These are phyloP conservation scores for Clarireedia hainanense DNA, from an alignment of 2,329 filamentous ascomycete species.

Conservation along the genomic window DNA sequence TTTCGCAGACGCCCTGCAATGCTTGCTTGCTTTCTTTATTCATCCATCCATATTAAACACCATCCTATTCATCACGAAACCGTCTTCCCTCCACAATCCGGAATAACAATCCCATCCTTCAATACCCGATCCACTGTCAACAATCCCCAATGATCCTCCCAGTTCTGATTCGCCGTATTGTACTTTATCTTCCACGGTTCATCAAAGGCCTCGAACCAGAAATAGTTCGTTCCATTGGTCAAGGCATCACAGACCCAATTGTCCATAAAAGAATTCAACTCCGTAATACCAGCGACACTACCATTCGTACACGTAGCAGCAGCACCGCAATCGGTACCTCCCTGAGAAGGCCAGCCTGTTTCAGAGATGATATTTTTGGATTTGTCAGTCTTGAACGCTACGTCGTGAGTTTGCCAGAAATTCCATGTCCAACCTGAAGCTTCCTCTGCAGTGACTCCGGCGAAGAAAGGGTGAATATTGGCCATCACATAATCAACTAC, in stretches of 20 bases:
- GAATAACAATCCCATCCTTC: conserved; percentile 77
- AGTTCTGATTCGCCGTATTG: conserved; percentile 60
- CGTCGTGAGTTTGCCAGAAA: conserved; percentile 72
- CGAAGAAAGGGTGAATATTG: conserved; percentile 96
- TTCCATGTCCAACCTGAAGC: conserved; percentile 74
- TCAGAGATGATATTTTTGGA: conserved; percentile 76
- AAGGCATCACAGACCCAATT: conserved; percentile 78
- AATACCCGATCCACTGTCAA: conserved; percentile 79
- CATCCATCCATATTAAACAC: no score
- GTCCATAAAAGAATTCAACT: conserved; percentile 80
- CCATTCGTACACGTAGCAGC: conserved; percentile 52
- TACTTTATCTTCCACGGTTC: conserved; percentile 87
- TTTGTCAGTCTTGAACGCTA: conserved; percentile 49
- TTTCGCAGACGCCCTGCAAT: no score
- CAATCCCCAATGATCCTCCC: conserved; percentile 95
- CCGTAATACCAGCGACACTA: conserved; percentile 67
- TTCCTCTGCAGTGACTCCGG: conserved; percentile 58
- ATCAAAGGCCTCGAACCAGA: conserved; percentile 97
- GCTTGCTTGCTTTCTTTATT: no score
- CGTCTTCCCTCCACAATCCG: conserved; percentile 69
- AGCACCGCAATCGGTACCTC: conserved; percentile 69
- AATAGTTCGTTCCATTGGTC: conserved; percentile 80
- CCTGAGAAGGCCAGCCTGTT: conserved; percentile 81
- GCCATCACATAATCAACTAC: conserved; percentile 87
- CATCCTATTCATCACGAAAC: conserved; percentile 10